Evolutionary conservation across 2,329 filamentous ascomycete species (phyloP).

Genomic region (Venturia oleaginea): DNA sequence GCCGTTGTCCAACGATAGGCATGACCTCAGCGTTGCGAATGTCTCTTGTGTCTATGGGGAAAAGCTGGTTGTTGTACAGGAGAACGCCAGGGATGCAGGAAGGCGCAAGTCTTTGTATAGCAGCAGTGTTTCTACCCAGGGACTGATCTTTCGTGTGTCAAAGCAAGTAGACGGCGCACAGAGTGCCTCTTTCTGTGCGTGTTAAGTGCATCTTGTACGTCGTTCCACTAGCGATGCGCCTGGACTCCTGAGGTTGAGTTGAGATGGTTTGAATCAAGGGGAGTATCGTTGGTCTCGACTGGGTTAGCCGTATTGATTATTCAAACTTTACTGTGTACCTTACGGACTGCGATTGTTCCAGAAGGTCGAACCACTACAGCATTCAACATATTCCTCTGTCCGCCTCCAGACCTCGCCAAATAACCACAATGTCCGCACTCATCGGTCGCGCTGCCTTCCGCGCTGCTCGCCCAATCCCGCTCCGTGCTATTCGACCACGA

Average conservation of each 20-base stretch:
- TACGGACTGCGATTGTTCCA: neutral
- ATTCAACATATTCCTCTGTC: conserved; percentile 10
- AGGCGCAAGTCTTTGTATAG: neutral
- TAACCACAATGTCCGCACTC: conserved; percentile 35
- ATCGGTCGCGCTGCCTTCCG: conserved; percentile 37
- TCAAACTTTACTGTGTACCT: too few relatives aligned
- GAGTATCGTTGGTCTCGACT: neutral
- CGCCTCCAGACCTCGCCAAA: conserved; percentile 5
- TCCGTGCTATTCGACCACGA: conserved; percentile 21
- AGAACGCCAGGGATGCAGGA: neutral
- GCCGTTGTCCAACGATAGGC: neutral
- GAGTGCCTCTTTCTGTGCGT: neutral
- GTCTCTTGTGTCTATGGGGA: neutral
- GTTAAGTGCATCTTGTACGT: neutral
- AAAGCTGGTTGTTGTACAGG: neutral
- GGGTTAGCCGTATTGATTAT: neutral
- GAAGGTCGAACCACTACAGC: conserved; percentile 7
- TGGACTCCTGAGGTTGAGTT: conserved; percentile 11
- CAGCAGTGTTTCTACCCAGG: neutral
- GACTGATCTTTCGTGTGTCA: neutral
- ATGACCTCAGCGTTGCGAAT: conserved; percentile 4
- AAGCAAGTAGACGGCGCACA: neutral
- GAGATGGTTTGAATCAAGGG: neutral
- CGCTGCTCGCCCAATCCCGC: conserved; percentile 30
- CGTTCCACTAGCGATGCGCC: neutral